Base-by-base conservation (phyloP, 2,329 filamentous ascomycete genomes). In the Cadophora sp. region DNA sequence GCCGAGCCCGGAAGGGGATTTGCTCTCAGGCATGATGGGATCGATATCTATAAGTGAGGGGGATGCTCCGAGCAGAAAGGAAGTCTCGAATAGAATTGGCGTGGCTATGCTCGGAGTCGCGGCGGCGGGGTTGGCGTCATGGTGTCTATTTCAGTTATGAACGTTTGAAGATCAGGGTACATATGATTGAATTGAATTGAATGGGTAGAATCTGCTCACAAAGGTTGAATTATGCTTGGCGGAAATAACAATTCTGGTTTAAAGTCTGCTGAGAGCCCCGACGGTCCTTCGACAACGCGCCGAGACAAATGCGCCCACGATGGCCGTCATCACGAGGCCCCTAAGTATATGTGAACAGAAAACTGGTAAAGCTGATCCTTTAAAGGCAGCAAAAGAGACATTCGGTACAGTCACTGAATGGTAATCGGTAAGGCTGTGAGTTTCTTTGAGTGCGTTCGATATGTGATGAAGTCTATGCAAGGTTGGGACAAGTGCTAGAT, bases 1-100 rank as follows among this genome's bases (percentile, higher is more conserved):
- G 24, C 51, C 31, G n/a, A 64, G 50, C 26, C 56, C 56, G 14
- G 62, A 64, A 24, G 62, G 62, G 9, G 62, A 64, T 31, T 12
- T 43, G 9, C 51, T 64, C 8, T 37, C 50, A 3, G 62, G 62
- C 1, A 31, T 64, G 50, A 27, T 64, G 26, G 62, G 51, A 3
- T 56, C 50, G 1, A 56, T 64, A 22, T 64, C 62, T 24, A 43
- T 64, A 27, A 46, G 26, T 19, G 59, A 62, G 37, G 24, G 27
- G 22, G 43, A 62, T 7, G 59, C 9, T 14, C 34, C 31, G 22
- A 59, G 56, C 5, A 40, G 12, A 6, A 59, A 59, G n/a, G 56
- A 59, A 14, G 34, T 59, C 34, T 26, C 31, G 56, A 4, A 24
- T 19, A 40, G 56, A 4, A 59, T 59, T 27, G 56, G 56, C 11